Evolutionary conservation across 306 rosid genomes (phyloP), one percentile per base, ranked within the genome.

Genomic region (Biancaea sappan): DNA sequence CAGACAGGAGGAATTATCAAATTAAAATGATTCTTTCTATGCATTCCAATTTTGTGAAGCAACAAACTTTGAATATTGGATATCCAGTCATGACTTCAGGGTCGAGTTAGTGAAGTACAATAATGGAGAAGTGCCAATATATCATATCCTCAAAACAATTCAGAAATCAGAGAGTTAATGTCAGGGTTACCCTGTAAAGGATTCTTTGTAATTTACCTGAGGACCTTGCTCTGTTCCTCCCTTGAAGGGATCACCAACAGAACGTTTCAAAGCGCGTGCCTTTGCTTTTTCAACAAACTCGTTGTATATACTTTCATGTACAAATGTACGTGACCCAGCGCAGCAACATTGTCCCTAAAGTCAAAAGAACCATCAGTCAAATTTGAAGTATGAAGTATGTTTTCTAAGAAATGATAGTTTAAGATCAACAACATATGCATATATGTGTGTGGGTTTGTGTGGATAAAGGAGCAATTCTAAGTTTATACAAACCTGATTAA

Each of bases 321-420:
- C 98, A 75, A 64, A 91, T 57, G 98, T 94, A 69, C 97, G 89
- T 73, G 98, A 94, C 34, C 97, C 98, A 54, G 95, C 91, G 61
- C 95, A 88, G 82, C 98, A 94, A 77, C 98, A 94, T 86, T 94
- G 98, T 73, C 98, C 98, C 97, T 91, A 70, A 54, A 79, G 74
- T 76, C 46, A 21, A 65, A 77, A 26, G 46, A 77, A 34, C 41
- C 34, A 69, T 57, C 60, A 71, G 46, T 38, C 79, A 54, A 34
- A 58, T 52, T 28, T 66, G 72, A 44, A 41, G 21, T 44, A 59
- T 29, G 35, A 66, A 41, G 21, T 44, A 59, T 29, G 35, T 62
- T 8, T 43, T 66, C 74, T 43, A 22, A 0, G 8, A 58, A 62
- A 56, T 4, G 9, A 41, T 59, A 25, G 67, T 54, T 59, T 41